A percentile compares a stretch with the other conserved stretches of the same genome.
Conservation (phyloP, 352 stramenopile species). For the Paralagenidium karlingii region DNA sequence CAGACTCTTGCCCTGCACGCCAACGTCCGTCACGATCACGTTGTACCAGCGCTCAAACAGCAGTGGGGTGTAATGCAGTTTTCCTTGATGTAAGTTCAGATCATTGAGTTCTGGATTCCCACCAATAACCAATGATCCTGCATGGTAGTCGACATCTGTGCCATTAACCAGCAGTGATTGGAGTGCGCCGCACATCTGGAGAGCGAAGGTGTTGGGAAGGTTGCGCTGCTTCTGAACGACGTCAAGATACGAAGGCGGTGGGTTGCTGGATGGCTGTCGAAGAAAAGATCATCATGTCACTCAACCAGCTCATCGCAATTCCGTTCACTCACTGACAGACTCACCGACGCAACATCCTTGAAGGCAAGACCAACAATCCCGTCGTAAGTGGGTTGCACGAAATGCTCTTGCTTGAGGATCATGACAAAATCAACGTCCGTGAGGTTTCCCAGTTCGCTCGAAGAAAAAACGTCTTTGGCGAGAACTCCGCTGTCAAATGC, state of each 20-base stretch:
- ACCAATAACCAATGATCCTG: slow-evolving; percentile 47
- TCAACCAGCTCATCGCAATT: too few species aligned
- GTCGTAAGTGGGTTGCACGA: slow-evolving; percentile 60
- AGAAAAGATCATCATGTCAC: too few species aligned
- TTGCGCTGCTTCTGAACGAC: slow-evolving; percentile 13
- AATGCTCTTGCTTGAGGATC: slow-evolving; percentile 43
- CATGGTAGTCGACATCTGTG: slow-evolving; percentile 22
- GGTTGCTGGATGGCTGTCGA: slow-evolving; percentile 17
- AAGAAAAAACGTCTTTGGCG: slow-evolving; percentile 60
- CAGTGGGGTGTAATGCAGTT: slow-evolving; percentile 60
- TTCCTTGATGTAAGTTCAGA: slow-evolving; percentile 37
- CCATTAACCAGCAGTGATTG: slow-evolving; percentile 36
- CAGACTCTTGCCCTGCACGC: slow-evolving; percentile 27
- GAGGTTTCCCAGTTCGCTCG: slow-evolving; percentile 24
- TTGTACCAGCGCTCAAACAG: slow-evolving; percentile 72
- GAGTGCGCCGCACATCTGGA: slow-evolving; percentile 69
- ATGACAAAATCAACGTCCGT: slow-evolving; percentile 37
- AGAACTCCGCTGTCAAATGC: too few species aligned
- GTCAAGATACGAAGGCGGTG: slow-evolving; percentile 55
- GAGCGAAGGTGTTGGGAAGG: slow-evolving; percentile 46
- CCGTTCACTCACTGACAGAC: too few species aligned
- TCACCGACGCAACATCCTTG: slow-evolving; percentile 44
- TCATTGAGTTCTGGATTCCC: slow-evolving; percentile 28
- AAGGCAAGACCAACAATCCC: slow-evolving; percentile 64
- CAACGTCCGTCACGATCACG: slow-evolving; percentile 58